A percentile compares a stretch with the other conserved stretches of the same genome.
Evolutionary conservation across 2,329 filamentous ascomycete species (phyloP).

Genomic region (Lachnellula arida): DNA sequence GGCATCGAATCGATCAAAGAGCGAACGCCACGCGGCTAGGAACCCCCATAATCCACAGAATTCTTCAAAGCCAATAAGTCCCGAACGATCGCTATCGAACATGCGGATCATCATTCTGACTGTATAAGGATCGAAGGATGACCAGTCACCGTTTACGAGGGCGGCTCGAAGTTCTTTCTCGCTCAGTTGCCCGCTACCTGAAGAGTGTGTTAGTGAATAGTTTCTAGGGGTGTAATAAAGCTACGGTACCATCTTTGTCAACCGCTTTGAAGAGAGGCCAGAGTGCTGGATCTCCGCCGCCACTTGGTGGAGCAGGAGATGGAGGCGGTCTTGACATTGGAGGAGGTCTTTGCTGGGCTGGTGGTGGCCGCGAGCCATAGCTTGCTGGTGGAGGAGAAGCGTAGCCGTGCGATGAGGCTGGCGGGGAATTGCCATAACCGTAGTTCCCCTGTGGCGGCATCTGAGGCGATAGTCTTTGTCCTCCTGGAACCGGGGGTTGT

Average conservation of each 20-base stretch:
- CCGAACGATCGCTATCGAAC: conserved; percentile 90
- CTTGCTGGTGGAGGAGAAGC: conserved; percentile 41
- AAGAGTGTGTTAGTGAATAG: conserved; percentile 15
- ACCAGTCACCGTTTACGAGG: conserved; percentile 94
- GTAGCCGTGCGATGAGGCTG: conserved; percentile 34
- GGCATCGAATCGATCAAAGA: conserved; percentile 93
- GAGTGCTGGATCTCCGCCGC: conserved; percentile 62
- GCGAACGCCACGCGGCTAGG: conserved; percentile 83
- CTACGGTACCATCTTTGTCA: conserved; percentile 67
- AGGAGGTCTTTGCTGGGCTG: conserved; percentile 40
- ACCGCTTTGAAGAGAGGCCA: conserved; percentile 86
- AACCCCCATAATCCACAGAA: conserved; percentile 97
- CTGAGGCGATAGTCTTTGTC: conserved; percentile 23
- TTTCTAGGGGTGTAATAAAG: neutral
- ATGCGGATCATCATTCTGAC: conserved; percentile 99
- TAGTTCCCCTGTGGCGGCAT: conserved; percentile 23
- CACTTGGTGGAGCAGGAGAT: conserved; percentile 51
- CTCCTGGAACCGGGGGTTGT: conserved; percentile 1
- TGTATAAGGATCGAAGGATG: conserved; percentile 86
- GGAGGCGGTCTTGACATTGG: conserved; percentile 61
- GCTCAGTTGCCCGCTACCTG: conserved; percentile 74
- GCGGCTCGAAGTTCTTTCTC: conserved; percentile 84
- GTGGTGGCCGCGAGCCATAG: conserved; percentile 37
- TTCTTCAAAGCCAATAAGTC: conserved; percentile 89
- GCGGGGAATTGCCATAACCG: conserved; percentile 31